Evolutionary conservation across 2,329 filamentous ascomycete genomes (phyloP).

Genomic region (Paecilomyces fulvus): DNA sequence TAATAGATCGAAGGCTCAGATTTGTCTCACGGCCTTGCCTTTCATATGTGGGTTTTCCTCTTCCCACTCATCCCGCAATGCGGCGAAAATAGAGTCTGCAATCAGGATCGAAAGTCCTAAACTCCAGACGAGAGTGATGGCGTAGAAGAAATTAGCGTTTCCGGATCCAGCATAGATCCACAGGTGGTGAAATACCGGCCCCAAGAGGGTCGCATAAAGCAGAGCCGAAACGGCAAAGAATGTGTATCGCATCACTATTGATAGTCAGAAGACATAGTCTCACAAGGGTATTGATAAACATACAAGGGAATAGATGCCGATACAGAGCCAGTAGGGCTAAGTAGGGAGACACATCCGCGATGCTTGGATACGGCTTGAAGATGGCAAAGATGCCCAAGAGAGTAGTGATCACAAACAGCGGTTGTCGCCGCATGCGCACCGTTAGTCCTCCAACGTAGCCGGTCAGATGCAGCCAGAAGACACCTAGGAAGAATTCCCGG

Average conservation of each 20-base stretch:
- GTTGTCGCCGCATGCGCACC: conserved; percentile 73
- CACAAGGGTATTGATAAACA: conserved; percentile 23
- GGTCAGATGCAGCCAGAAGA: conserved; percentile 93
- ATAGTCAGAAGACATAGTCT: conserved; percentile 16
- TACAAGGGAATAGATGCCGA: conserved; percentile 78
- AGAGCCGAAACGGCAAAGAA: conserved; percentile 78
- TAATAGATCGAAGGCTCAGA: conserved; percentile 43
- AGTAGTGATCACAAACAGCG: conserved; percentile 75
- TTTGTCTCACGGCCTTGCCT: conserved; percentile 79
- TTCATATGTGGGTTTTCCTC: conserved; percentile 81
- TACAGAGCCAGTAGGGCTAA: conserved; percentile 76
- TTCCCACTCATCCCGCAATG: conserved; percentile 89
- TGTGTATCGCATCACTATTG: conserved; percentile 76
- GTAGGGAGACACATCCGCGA: conserved; percentile 82
- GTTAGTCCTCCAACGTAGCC: conserved; percentile 83
- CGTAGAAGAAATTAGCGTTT: conserved; percentile 99
- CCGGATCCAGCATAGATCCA: conserved; percentile 98
- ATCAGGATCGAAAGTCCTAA: conserved; percentile 78
- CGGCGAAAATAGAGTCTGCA: conserved; percentile 79
- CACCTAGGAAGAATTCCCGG: conserved; percentile 89
- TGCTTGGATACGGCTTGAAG: conserved; percentile 94
- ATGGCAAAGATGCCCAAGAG: conserved; percentile 83
- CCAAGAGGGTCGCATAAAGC: conserved; percentile 79
- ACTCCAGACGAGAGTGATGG: conserved; percentile 98
- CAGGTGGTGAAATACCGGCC: conserved; percentile 90